These are phyloP conservation scores for Euphorbia lathyris DNA, from an alignment of 345 rosid species.

Conservation along the genomic window DNA sequence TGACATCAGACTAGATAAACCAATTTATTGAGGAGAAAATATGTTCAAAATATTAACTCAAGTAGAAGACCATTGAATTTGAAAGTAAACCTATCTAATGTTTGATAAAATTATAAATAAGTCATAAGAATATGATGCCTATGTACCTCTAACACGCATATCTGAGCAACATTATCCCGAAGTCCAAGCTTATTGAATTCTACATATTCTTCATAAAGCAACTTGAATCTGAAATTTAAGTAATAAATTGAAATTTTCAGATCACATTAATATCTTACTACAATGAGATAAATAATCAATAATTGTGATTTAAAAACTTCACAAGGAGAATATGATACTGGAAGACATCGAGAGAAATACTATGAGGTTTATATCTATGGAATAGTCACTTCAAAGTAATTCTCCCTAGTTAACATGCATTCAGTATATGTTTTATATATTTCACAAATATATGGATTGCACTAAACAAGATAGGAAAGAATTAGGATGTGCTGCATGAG, in stretches of 20 bases:
- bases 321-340: background rate
- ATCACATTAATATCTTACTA: slow-evolving; percentile 12
- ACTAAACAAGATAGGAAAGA: background rate
- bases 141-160: slow-evolving; percentile 86
- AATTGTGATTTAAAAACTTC: background rate
- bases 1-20: slow-evolving; percentile 8
- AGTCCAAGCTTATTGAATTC: slow-evolving; percentile 80
- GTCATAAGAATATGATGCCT: slow-evolving; percentile 4
- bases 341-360: background rate
- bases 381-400: background rate
- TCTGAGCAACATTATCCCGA: slow-evolving; percentile 97
- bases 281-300: background rate
- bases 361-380: background rate
- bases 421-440: background rate
- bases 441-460: background rate
- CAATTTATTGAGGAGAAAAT: background rate
- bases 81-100: background rate
- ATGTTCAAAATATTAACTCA: background rate
- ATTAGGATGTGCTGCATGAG: no score
- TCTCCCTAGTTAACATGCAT: background rate
- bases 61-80: slow-evolving; percentile 3
- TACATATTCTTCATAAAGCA: slow-evolving; percentile 77
- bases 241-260: slow-evolving; percentile 20
- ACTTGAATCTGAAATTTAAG: slow-evolving; percentile 64
- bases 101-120: slow-evolving; percentile 1